phyloP scores from a whole-genome alignment of 192 early-diverging fungal genomes.

The Coemansia sp. region DNA sequence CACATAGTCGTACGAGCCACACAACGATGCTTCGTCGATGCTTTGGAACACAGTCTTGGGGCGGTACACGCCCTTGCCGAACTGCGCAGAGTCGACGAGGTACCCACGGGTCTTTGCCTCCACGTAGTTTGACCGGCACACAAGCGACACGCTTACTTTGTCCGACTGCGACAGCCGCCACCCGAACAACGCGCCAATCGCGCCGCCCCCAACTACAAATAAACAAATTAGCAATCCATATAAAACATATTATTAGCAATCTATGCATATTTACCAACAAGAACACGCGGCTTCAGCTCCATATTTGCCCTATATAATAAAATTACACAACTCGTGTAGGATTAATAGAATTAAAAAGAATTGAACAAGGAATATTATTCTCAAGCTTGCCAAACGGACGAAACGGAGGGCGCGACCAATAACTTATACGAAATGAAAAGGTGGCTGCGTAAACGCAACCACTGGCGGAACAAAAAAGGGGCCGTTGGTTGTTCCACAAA shows the following conservation, averaged over 20 bases:
- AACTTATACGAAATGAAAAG: no score
- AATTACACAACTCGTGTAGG: neutral
- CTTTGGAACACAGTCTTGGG: conserved; percentile 27
- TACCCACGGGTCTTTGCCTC: conserved; percentile 25
- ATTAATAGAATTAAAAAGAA: no score
- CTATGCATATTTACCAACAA: conserved; percentile 32
- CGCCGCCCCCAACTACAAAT: conserved; percentile 47
- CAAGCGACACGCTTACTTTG: conserved; percentile 30
- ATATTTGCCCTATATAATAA: conserved; percentile 6
- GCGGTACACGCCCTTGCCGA: conserved; percentile 25
- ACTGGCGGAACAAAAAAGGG: no score
- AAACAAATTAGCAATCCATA: neutral
- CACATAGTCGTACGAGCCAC: conserved; percentile 43
- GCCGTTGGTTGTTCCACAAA: no score
- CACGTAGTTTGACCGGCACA: conserved; percentile 51
- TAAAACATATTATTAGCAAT: neutral
- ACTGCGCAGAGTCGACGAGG: conserved; percentile 36
- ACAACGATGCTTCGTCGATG: conserved; percentile 30
- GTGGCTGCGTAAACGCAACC: no score
- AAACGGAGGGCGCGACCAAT: no score
- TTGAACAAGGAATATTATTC: no score
- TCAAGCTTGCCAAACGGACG: no score
- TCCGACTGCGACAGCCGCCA: conserved; percentile 43
- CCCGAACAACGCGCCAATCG: conserved; percentile 45
- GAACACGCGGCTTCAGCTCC: conserved; percentile 44